Base-by-base conservation (phyloP, 2,329 filamentous ascomycete genomes). In the Tolypocladium ophioglossoides region DNA sequence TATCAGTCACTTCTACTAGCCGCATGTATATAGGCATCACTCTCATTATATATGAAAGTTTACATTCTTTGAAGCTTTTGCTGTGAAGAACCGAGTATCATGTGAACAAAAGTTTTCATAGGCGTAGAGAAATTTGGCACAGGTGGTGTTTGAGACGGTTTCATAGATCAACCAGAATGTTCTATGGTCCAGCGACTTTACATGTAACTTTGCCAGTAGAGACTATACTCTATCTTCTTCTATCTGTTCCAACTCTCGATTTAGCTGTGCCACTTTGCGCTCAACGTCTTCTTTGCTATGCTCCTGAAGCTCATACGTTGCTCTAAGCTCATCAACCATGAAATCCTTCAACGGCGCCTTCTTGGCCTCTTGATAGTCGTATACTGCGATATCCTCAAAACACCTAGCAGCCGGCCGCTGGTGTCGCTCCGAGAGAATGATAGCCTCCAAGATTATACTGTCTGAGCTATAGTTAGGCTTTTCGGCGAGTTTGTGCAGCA, bases 371-470 rank as follows among this genome's bases (percentile, higher is more conserved):
- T 61, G 59, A 58, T 78, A 67, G 50, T 66, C 58, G 47, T 64
- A 66, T 10, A 66, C 57, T 8, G 58, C 61, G 27, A 65, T 61
- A 10, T 67, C 64, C 39, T 96, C 91, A 32, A 82, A 75, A 54
- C 86, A 87, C 46, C 85, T 75, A 4, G 91, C 90, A 10, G 89
- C 87, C 16, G 83, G 75, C 22, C 91, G 78, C 63, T 85, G 83
- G 62, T 89, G 83, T 40, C 76, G 74, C 67, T 95, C 88, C 1
- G 89, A 95, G 18, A 95, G 66, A 51, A 96, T 76, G n/a, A 83
- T 66, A 51, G 77, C 79, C 60, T 84, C 78, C 54, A 84, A 66
- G 53, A 80, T 68, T 58, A 92, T 79, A 22, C 79, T 78, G 20
- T 71, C 63, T 0, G 71, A 69, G 2, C 59, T 58, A 22, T 63